Evolutionary conservation across 176 grass and related monocot species (phyloP).

Genomic region (Carex myosuroides): DNA sequence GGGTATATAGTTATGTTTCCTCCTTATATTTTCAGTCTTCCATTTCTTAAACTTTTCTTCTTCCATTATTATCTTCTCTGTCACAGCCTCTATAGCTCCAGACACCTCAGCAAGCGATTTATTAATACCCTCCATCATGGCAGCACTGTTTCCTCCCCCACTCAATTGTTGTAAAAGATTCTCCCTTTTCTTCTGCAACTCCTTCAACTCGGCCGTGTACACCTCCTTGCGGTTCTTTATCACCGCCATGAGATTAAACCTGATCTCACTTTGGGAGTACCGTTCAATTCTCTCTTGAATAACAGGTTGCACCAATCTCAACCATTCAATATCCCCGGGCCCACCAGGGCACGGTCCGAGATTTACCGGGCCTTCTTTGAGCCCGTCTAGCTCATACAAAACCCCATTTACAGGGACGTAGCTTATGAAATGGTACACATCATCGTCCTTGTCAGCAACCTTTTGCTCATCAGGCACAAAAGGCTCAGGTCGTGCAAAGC

Average conservation of each 20-base stretch:
- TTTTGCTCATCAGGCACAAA: constrained; percentile 83
- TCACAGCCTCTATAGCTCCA: constrained; percentile 69
- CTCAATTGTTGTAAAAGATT: constrained; percentile 61
- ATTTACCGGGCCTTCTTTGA: constrained; percentile 82
- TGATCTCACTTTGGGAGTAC: constrained; percentile 72
- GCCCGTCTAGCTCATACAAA: constrained; percentile 87
- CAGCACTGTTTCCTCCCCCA: constrained; percentile 16
- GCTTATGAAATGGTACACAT: constrained; percentile 95
- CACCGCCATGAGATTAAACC: constrained; percentile 84
- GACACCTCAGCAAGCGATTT: constrained; percentile 76
- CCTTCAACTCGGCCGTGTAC: constrained; percentile 64
- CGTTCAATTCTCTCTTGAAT: constrained; percentile 59
- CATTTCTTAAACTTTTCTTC: constrained; percentile 97
- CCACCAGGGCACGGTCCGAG: constrained; percentile 68
- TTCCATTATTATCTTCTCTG: constrained; percentile 97
- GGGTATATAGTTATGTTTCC: constrained; percentile 92
- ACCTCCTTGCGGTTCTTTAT: constrained; percentile 92
- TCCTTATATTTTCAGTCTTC: constrained; percentile 89
- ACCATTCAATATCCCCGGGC: constrained; percentile 55
- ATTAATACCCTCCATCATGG: constrained; percentile 36
- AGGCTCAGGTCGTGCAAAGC: constrained; percentile 67
- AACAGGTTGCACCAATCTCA: constrained; percentile 54
- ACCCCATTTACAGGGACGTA: constrained; percentile 81
- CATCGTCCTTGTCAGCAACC: constrained; percentile 60
- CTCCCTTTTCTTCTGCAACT: constrained; percentile 89